Base-by-base conservation (phyloP, 768 basidiomycete species). In the Hygrophoropsis aurantiaca region DNA sequence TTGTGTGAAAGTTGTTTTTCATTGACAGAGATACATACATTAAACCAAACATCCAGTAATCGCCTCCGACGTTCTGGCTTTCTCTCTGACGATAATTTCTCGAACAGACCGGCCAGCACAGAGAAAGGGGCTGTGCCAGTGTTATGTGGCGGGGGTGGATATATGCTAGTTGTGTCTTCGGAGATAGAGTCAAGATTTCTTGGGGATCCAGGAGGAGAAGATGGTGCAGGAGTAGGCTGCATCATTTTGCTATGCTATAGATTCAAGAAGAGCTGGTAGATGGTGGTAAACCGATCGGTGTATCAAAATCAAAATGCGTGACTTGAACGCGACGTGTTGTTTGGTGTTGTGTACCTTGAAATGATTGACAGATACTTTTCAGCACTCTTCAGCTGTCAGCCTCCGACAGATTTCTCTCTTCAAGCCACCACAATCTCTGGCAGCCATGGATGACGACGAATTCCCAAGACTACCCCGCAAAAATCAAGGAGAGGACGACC, bases 41-140 rank as follows among this genome's bases (percentile, higher is more conserved):
- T 81, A 59, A 94, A 91, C 88, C 93, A 94, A 13, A 76, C 71
- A 38, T 72, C 70, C n/a, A 97, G 63, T 5, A 85, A 68, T 58
- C 79, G 87, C 51, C 78, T 79, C 50, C 89, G 72, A 57, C 84
- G 80, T 11, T 90, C 87, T 32, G 82, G 82, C 60, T 86, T 89
- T 49, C 81, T 74, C 61, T 91, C 89, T 35, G 64, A 74, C 49
- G 85, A 79, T 5, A 95, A 67, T 55, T 80, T 85, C 52, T 87
- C 81, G 69, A 94, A 94, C 33, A 97, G 73, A 5, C 77, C 77
- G 3, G 74, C 77, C 3, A 90, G 73, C 26, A 86, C 75, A 24
- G 74, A 73, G 58, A 90, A 88, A 9, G 87, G 87, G 32, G 84
- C 80, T 49, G 79, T 85, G 36, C 78, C 82, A 40, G 64, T 71